Evolutionary conservation across 768 basidiomycete species (phyloP).

Genomic region (Psilocybe cyanescens): DNA sequence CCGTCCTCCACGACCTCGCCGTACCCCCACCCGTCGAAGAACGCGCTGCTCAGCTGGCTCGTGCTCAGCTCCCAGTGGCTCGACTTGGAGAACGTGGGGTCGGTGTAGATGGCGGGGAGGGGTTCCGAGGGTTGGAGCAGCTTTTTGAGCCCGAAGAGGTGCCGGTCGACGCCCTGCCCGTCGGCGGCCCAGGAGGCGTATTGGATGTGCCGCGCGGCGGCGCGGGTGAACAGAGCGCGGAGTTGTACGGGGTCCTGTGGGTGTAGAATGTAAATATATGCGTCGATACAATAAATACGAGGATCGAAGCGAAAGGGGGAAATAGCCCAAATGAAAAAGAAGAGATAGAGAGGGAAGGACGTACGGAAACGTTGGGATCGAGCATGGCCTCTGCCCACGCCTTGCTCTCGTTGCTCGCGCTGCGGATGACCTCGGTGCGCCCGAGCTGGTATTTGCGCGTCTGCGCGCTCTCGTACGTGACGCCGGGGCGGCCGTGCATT

Average conservation of each 20-base stretch:
- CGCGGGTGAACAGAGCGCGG: conserved; percentile 70
- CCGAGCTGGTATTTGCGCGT: conserved; percentile 91
- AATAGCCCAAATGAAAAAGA: too few relatives aligned
- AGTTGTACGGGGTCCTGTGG: conserved; percentile 45
- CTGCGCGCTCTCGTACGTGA: conserved; percentile 93
- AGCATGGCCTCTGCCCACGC: conserved; percentile 93
- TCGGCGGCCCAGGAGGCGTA: conserved; percentile 93
- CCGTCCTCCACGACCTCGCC: conserved; percentile 95
- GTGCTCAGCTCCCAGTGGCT: conserved; percentile 95
- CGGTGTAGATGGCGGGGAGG: conserved; percentile 74
- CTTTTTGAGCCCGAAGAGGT: conserved; percentile 93
- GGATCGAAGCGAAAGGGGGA: too few relatives aligned
- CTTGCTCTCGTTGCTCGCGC: conserved; percentile 80
- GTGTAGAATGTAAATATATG: not conserved
- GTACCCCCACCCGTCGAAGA: conserved; percentile 96
- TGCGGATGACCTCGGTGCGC: conserved; percentile 93
- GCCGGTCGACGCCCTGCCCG: conserved; percentile 93
- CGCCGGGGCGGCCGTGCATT: conserved; percentile 72
- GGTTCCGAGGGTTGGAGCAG: conserved; percentile 73
- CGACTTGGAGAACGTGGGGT: conserved; percentile 68
- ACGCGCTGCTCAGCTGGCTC: conserved; percentile 79
- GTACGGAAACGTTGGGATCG: conserved; percentile 42
- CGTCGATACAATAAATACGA: too few relatives aligned
- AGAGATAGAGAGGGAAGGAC: conserved; percentile 20
- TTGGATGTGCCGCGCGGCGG: conserved; percentile 81